These are phyloP conservation scores for Halophytophthora batemanensis DNA, from an alignment of 352 stramenopile genomes.

Conservation along the genomic window DNA sequence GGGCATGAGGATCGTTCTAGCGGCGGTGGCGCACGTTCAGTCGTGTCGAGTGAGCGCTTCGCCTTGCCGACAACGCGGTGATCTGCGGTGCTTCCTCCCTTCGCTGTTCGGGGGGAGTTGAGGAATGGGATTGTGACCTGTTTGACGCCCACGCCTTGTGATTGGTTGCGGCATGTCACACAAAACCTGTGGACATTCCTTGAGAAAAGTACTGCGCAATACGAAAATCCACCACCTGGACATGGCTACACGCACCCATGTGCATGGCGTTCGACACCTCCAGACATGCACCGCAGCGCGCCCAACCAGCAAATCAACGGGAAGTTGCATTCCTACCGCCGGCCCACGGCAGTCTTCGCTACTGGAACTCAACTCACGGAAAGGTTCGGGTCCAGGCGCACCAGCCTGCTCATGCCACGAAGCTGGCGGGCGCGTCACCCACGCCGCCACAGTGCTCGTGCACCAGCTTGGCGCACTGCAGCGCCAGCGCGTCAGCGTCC, in stretches of 20 bases:
- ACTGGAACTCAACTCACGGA: neutral
- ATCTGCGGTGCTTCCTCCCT: neutral
- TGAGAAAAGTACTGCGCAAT: no score
- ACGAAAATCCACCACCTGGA: no score
- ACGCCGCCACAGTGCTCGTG: constrained; percentile 75
- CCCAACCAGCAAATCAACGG: no score
- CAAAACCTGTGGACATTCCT: no score
- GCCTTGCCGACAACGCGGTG: neutral
- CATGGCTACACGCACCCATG: no score
- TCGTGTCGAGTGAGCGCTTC: constrained; percentile 4
- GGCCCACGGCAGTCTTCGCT: neutral
- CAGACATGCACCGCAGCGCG: no score
- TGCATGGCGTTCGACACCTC: no score
- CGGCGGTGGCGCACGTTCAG: neutral
- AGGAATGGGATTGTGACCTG: no score
- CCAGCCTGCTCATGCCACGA: constrained; percentile 50
- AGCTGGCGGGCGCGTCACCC: constrained; percentile 54
- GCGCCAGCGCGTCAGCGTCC: constrained; percentile 88
- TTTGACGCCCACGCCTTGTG: no score
- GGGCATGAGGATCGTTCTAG: neutral
- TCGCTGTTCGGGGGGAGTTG: no score
- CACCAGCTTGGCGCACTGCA: constrained; percentile 78
- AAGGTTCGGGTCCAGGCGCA: neutral
- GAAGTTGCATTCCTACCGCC: constrained; percentile 11
- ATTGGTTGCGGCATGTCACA: no score